A percentile compares a stretch with the other conserved stretches of the same genome.
These are phyloP conservation scores for Ustanciosporium gigantosporum DNA, from an alignment of 1,284 basidiomycete genomes.

Conservation along the genomic window DNA sequence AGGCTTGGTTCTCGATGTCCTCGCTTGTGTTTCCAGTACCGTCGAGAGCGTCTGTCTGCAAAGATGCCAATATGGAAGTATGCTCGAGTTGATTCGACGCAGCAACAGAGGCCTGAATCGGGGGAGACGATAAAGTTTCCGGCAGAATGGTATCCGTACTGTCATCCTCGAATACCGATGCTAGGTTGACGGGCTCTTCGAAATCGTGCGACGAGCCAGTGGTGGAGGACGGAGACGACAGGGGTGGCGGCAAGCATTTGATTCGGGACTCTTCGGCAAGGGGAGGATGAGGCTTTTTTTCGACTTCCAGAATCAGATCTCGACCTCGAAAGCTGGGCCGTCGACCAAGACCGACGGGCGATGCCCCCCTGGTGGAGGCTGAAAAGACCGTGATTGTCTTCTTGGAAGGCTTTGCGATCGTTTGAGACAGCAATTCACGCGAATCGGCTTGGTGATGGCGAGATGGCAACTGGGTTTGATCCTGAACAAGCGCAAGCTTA, in stretches of 20 bases:
- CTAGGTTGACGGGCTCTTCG: background rate
- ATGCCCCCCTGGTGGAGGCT: slow-evolving; percentile 8
- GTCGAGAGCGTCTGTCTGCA: background rate
- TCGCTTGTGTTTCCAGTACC: slow-evolving; percentile 8
- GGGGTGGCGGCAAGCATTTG: too few species aligned
- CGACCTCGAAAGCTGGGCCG: slow-evolving; percentile 5
- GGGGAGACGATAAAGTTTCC: background rate
- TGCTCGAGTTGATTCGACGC: too few species aligned
- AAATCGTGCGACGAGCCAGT: background rate
- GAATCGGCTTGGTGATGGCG: background rate
- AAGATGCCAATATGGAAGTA: too few species aligned
- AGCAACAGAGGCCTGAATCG: background rate
- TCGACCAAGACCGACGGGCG: background rate
- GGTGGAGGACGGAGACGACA: background rate
- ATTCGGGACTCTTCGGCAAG: too few species aligned
- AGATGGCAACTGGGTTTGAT: background rate
- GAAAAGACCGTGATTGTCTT: slow-evolving; percentile 37
- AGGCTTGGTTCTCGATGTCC: slow-evolving; percentile 6
- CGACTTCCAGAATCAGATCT: too few species aligned
- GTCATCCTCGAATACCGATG: background rate
- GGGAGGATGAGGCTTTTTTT: too few species aligned
- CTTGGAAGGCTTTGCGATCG: background rate
- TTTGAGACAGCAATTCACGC: background rate
- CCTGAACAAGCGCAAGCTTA: slow-evolving; percentile 7
- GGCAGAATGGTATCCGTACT: too few species aligned